Evolutionary conservation across 2,329 filamentous ascomycete genomes (phyloP).

Genomic region (Gnomoniopsis smithogilvyi): DNA sequence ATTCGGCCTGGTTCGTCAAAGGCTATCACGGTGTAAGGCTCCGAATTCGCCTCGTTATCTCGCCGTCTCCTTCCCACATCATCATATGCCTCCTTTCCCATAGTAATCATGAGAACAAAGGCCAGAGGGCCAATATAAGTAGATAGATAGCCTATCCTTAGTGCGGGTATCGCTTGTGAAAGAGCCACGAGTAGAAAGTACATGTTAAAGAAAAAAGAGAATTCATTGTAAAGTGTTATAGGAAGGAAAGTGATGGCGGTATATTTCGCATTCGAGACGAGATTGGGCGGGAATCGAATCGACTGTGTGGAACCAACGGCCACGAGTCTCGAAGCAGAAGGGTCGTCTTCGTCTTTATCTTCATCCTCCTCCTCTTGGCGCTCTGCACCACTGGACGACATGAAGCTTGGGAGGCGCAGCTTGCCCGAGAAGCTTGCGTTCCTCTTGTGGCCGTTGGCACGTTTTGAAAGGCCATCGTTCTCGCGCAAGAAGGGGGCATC

Average conservation of each 20-base stretch:
- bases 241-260: slow-evolving; percentile 93
- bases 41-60: slow-evolving; percentile 92
- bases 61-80: slow-evolving; percentile 82
- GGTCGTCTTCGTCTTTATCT: slow-evolving; percentile 55
- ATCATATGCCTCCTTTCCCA: slow-evolving; percentile 94
- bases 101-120: slow-evolving; percentile 87
- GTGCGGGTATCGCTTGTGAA: slow-evolving; percentile 84
- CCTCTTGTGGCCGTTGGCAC: slow-evolving; percentile 37
- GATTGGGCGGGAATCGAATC: slow-evolving; percentile 80
- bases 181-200: slow-evolving; percentile 95
- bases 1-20: slow-evolving; percentile 57
- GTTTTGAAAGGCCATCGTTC: slow-evolving; percentile 28
- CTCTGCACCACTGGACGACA: slow-evolving; percentile 40
- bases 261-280: slow-evolving; percentile 96
- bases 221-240: slow-evolving; percentile 94
- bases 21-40: slow-evolving; percentile 74
- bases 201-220: slow-evolving; percentile 99
- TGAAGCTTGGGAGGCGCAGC: slow-evolving; percentile 66
- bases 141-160: slow-evolving; percentile 90
- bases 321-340: slow-evolving; percentile 70
- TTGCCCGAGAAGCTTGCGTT: slow-evolving; percentile 43
- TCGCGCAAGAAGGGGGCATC: slow-evolving; percentile 69
- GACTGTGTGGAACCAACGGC: slow-evolving; percentile 72
- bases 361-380: slow-evolving; percentile 43
- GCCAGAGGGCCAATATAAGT: slow-evolving; percentile 91